Percentiles rank a stretch among this genome's conserved stretches.
These are phyloP conservation scores for Leccinum subgranulosum DNA, from an alignment of 768 basidiomycete genomes.

Conservation along the genomic window DNA sequence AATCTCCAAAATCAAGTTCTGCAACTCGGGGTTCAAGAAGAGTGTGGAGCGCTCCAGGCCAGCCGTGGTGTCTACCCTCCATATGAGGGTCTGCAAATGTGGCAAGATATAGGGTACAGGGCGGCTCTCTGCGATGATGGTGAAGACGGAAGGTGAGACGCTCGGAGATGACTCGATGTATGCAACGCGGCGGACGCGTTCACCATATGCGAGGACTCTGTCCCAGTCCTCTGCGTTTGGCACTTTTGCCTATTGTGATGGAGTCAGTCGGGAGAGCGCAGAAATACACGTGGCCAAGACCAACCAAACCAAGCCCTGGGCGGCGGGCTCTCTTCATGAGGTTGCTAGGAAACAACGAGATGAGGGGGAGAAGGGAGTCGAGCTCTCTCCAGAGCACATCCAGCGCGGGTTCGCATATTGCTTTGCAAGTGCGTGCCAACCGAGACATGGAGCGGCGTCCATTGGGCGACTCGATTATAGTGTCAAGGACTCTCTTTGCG, in stretches of 20 bases:
- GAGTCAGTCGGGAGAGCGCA: conserved; percentile 5
- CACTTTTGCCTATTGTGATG: conserved; percentile 43
- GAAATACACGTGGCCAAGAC: conserved; percentile 25
- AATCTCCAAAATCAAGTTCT: conserved; percentile 60
- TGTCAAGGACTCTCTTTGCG: conserved; percentile 48
- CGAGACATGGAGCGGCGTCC: conserved; percentile 68
- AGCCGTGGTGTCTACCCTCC: conserved; percentile 66
- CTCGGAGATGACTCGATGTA: conserved; percentile 68
- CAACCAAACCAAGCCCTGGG: conserved; percentile 75
- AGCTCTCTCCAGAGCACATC: conserved; percentile 75
- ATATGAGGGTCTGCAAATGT: conserved; percentile 62
- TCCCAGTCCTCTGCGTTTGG: conserved; percentile 73
- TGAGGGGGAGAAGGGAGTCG: conserved; percentile 68
- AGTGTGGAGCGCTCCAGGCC: conserved; percentile 62
- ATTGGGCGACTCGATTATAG: conserved; percentile 53
- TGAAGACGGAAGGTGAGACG: conserved; percentile 62
- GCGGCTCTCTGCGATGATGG: conserved; percentile 60
- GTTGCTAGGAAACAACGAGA: conserved; percentile 66
- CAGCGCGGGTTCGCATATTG: conserved; percentile 70
- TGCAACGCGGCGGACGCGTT: conserved; percentile 63
- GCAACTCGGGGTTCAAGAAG: conserved; percentile 65
- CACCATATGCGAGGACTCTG: conserved; percentile 59
- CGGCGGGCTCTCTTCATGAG: conserved; percentile 67
- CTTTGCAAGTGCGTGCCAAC: conserved; percentile 71
- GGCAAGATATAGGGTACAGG: conserved; percentile 67